Conservation (phyloP, 768 basidiomycete genomes). For the Lactarius evosmus region DNA sequence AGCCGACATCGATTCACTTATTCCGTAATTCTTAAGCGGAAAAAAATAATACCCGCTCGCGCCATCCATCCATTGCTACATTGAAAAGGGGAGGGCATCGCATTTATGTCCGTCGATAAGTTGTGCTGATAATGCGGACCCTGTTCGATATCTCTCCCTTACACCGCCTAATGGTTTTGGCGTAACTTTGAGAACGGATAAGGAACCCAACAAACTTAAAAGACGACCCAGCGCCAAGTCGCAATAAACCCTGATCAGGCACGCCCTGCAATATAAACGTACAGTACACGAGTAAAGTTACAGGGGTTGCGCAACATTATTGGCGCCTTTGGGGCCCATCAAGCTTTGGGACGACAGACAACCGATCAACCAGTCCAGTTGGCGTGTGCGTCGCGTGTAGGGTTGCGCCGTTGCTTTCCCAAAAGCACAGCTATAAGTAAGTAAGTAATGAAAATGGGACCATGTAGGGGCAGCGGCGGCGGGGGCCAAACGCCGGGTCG, state of each 20-base stretch:
- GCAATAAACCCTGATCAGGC: neutral
- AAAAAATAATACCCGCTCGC: neutral
- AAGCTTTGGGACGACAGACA: no score
- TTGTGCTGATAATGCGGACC: neutral
- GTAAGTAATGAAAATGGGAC: no score
- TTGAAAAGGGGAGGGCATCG: neutral
- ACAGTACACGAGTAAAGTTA: neutral
- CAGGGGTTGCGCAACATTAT: no score
- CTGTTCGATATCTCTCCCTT: no score
- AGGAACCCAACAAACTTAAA: neutral
- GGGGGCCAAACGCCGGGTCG: no score
- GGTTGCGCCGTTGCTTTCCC: no score
- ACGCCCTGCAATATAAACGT: neutral
- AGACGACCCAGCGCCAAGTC: neutral
- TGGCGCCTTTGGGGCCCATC: no score
- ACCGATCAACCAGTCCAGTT: no score
- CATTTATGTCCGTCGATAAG: neutral
- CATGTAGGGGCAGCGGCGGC: no score
- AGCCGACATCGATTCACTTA: neutral
- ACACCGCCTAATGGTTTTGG: neutral
- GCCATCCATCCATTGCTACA: neutral
- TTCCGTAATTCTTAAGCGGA: neutral
- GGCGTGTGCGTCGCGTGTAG: no score
- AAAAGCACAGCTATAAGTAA: no score
- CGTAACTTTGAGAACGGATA: no score